Percentiles rank a stretch among this genome's conserved stretches.
Conservation (phyloP, 306 rosid genomes). For the Ormosia emarginata region DNA sequence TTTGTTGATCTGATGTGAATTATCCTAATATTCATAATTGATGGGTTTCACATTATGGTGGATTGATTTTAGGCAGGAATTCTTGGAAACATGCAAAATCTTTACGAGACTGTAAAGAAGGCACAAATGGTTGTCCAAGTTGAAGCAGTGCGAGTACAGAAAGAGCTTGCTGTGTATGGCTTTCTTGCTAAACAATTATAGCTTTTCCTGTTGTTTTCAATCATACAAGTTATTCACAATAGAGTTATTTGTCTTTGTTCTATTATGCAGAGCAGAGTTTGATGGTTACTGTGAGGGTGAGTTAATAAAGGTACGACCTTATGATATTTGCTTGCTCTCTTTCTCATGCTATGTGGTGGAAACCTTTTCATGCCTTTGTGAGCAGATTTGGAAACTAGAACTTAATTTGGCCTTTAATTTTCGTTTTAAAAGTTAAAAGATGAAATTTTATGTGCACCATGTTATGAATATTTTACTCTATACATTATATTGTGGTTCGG, state of each 20-base stretch:
- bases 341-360: background rate
- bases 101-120: conserved; percentile 75
- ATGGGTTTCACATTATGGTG: background rate
- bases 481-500: background rate
- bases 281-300: conserved; percentile 87
- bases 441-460: background rate
- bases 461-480: background rate
- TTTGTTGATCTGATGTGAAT: conserved; percentile 2
- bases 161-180: conserved; percentile 76
- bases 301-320: conserved; percentile 55
- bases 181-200: conserved; percentile 18
- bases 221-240: background rate
- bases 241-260: conserved; percentile 16
- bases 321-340: background rate
- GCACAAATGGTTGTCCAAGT: conserved; percentile 88
- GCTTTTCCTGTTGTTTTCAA: background rate
- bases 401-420: background rate
- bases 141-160: conserved; percentile 83
- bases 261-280: conserved; percentile 69
- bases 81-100: conserved; percentile 77
- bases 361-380: background rate
- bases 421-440: background rate
- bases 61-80: conserved; percentile 62
- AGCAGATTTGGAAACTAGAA: background rate
- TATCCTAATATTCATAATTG: conserved; percentile 12